These are phyloP conservation scores for Dysphania ambrosioides DNA, from an alignment of 148 eudicot species.

Conservation along the genomic window DNA sequence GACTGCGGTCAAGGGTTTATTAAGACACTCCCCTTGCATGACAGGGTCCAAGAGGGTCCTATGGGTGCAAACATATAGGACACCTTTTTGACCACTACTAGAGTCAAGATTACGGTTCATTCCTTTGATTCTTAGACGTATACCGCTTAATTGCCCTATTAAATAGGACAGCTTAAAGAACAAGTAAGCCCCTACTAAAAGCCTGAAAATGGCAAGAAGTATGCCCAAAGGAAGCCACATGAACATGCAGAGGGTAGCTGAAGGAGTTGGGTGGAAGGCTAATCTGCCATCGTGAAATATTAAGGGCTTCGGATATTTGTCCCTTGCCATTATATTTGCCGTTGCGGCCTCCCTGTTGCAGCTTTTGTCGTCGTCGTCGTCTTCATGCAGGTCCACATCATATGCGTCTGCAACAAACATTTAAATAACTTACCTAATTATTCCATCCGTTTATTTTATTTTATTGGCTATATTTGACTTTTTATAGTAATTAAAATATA, in stretches of 20 bases:
- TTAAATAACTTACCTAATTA: conserved; percentile 1
- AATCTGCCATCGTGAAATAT: conserved; percentile 91
- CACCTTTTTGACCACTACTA: conserved; percentile 12
- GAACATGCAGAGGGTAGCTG: conserved; percentile 62
- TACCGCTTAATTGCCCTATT: conserved; percentile 48
- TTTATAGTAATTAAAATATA: no score
- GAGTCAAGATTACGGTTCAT: conserved; percentile 1
- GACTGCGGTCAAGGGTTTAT: conserved; percentile 63
- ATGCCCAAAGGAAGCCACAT: conserved; percentile 73
- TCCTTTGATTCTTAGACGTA: conserved; percentile 39
- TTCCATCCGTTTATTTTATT: conserved; percentile 2
- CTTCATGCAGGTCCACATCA: conserved; percentile 58
- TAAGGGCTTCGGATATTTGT: conserved; percentile 73
- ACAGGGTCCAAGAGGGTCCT: conserved; percentile 80
- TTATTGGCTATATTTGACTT: no score
- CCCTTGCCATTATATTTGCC: conserved; percentile 49
- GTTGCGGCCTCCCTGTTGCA: conserved; percentile 19
- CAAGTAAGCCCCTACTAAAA: conserved; percentile 46
- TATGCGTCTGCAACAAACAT: conserved; percentile 52
- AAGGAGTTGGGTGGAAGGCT: conserved; percentile 78
- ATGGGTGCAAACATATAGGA: conserved; percentile 63
- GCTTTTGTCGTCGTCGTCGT: conserved; percentile 24
- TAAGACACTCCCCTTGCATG: conserved; percentile 43
- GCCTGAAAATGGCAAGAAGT: conserved; percentile 47
- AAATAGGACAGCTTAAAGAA: conserved; percentile 44